Conservation (phyloP, 441 rosid genomes). For the Populus hybrid region DNA sequence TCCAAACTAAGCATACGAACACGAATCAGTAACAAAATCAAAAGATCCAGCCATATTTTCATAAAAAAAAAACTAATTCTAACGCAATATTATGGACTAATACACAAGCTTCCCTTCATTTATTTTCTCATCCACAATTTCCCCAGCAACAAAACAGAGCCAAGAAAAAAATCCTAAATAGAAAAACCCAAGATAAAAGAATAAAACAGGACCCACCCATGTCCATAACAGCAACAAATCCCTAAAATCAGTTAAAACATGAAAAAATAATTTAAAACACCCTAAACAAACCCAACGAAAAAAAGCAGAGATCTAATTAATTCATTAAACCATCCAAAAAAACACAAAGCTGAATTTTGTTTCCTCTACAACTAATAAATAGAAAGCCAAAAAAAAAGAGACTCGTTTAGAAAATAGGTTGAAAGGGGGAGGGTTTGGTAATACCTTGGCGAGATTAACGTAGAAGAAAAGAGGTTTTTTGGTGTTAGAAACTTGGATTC, state of each 20-base stretch:
- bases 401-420: background rate
- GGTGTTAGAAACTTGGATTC: constrained; percentile 94
- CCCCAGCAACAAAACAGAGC: background rate
- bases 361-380: no score
- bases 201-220: background rate
- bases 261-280: background rate
- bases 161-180: background rate
- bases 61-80: background rate
- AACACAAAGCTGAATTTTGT: no score
- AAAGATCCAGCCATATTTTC: background rate
- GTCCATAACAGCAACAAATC: background rate
- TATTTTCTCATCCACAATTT: background rate
- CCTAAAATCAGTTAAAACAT: background rate
- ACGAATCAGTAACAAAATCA: background rate
- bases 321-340: background rate
- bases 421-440: background rate
- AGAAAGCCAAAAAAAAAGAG: background rate
- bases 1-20: background rate
- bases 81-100: background rate
- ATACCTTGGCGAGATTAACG: constrained; percentile 92
- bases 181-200: background rate
- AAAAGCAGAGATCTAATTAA: background rate
- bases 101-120: background rate
- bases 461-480: constrained; percentile 90
- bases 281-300: background rate